Percentiles rank a stretch among this genome's conserved stretches.
phyloP scores from a whole-genome alignment of 768 basidiomycete genomes.

The Sporobolomyces phaffii region DNA sequence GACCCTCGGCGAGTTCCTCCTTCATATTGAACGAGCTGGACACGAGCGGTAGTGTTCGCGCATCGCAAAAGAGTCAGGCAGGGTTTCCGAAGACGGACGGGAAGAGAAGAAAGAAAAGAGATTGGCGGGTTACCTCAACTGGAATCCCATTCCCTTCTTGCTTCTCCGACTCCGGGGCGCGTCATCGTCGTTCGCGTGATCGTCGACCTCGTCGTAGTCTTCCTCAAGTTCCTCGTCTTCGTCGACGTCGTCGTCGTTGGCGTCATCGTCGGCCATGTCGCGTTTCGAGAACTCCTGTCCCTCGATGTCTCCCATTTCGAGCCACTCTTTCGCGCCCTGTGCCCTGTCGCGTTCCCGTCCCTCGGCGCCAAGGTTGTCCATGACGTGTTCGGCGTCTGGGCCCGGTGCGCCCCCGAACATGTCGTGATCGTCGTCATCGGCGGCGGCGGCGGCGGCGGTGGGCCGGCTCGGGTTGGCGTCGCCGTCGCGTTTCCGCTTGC shows the following conservation, averaged over 20 bases:
- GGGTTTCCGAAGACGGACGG: no score
- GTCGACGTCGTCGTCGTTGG: conserved; percentile 26
- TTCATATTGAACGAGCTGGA: conserved; percentile 93
- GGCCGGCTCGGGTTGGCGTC: conserved; percentile 1
- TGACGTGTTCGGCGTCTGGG: conserved; percentile 59
- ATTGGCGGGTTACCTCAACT: conserved; percentile 54
- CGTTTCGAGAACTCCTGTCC: conserved; percentile 73
- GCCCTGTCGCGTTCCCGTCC: conserved; percentile 51
- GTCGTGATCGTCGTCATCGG: conserved; percentile 49
- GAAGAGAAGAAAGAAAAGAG: background rate
- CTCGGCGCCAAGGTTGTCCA: no score
- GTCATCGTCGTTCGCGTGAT: conserved; percentile 54
- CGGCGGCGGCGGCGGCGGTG: no score
- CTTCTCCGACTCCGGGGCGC: conserved; percentile 56
- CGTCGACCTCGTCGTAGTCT: conserved; percentile 49
- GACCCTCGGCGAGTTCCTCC: conserved; percentile 96
- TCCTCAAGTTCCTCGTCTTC: conserved; percentile 51
- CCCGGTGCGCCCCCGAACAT: conserved; percentile 51
- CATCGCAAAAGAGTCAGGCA: background rate
- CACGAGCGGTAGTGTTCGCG: no score
- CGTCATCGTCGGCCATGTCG: conserved; percentile 45
- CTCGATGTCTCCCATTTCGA: conserved; percentile 89
- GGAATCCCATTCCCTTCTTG: conserved; percentile 86
- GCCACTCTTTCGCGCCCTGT: conserved; percentile 53
- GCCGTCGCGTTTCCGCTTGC: conserved; percentile 3